Percentiles rank a stretch among this genome's conserved stretches.
These are phyloP conservation scores for Allomyces macrogynus DNA, from an alignment of 192 early-diverging fungal species.

Conservation along the genomic window DNA sequence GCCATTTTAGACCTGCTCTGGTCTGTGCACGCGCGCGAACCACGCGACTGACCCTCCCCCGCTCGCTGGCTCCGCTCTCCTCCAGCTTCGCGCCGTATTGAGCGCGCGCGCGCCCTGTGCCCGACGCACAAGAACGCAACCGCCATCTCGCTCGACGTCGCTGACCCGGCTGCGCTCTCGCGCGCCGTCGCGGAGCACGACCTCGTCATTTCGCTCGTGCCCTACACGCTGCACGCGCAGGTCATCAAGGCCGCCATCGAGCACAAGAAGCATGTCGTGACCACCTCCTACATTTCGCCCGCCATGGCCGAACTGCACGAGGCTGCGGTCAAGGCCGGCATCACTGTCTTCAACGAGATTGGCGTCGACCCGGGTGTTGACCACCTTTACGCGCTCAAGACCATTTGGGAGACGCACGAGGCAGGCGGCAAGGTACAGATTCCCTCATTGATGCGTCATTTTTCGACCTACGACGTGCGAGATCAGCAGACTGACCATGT, in stretches of 20 bases:
- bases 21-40: too few species aligned
- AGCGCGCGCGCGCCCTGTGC: constrained; percentile 16
- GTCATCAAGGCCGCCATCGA: constrained; percentile 84
- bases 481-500: too few species aligned
- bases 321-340: constrained; percentile 59
- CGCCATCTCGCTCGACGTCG: constrained; percentile 59
- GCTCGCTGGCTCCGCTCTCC: too few species aligned
- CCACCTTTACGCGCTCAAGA: constrained; percentile 77
- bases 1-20: too few species aligned
- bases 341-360: constrained; percentile 94
- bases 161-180: constrained; percentile 48
- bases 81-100: constrained; percentile 21
- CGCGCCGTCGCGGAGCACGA: constrained; percentile 64
- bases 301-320: constrained; percentile 78
- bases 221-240: constrained; percentile 69
- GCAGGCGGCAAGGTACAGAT: constrained; percentile 47
- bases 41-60: too few species aligned
- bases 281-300: constrained; percentile 89
- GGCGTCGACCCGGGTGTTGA: constrained; percentile 97
- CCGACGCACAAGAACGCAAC: constrained; percentile 21
- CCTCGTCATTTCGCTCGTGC: constrained; percentile 76
- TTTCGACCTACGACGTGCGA: not conserved
- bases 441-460: not conserved
- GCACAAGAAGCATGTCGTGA: constrained; percentile 83
- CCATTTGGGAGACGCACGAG: constrained; percentile 70